Evolutionary conservation across 2,329 filamentous ascomycete genomes (phyloP), one percentile per base, ranked within the genome.

Genomic region (Sporothrix brasiliensis): DNA sequence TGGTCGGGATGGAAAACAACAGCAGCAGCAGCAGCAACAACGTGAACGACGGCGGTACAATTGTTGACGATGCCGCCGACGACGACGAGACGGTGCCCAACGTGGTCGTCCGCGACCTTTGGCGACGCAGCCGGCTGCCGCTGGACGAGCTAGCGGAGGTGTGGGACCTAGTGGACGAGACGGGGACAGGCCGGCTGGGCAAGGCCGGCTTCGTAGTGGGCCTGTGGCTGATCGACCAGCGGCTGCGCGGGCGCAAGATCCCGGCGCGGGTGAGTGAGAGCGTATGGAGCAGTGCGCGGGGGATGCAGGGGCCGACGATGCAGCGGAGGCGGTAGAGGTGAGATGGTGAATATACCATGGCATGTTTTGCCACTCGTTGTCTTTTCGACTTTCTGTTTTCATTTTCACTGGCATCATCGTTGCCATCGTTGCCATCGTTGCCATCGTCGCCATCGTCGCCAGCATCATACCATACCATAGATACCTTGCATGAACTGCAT

Each of bases 171-270:
- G 92, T 94, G 13, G 90, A 91, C 76, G 80, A 84, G 1, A 79
- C 81, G 7, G 78, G 80, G 1, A 77, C 80, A 16, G 90, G 90
- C 1, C 81, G 85, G 74, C 79, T 95, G 69, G 82, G 81, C 70
- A 86, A 87, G 75, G 85, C 89, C 69, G 90, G 93, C 80, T 95
- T 95, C 78, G 90, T 95, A 0, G 91, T 94, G 1, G 92, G 92
- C 11, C 85, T 92, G 81, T 95, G 92, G 91, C 80, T 95, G 65
- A 87, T 95, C 49, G 92, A 95, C 78, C 91, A 94, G 82, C 83
- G 91, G 72, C 81, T 95, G n/a, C 88, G 91, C 74, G 92, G 92
- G 1, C 82, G 92, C 71, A 95, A 95, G 82, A 82, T 94, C 24
- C 92, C 92, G 0, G 81, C 85, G 16, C 87, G 86, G 75, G 90